Evolutionary conservation across 1,284 basidiomycete species (phyloP).

Genomic region (Pascua sp.): DNA sequence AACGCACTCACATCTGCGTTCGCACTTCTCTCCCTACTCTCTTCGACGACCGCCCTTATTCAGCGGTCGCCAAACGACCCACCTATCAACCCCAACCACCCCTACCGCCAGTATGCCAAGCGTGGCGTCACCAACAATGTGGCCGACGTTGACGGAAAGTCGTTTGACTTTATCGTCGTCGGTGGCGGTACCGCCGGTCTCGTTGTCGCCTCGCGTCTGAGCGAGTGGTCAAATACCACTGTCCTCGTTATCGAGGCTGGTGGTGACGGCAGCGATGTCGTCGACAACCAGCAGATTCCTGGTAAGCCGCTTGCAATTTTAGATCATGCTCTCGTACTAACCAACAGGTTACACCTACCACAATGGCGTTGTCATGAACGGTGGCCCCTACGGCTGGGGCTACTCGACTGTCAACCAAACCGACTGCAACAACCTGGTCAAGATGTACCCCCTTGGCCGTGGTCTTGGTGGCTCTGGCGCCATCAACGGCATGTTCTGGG

Average conservation of each 20-base stretch:
- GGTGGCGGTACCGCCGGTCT: constrained; percentile 69
- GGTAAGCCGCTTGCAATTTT: constrained; percentile 36
- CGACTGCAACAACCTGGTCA: constrained; percentile 23
- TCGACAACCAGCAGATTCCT: constrained; percentile 49
- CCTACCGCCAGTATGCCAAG: constrained; percentile 26
- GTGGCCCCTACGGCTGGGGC: constrained; percentile 62
- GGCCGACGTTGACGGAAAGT: constrained; percentile 27
- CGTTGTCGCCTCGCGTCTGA: constrained; percentile 64
- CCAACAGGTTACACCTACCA: constrained; percentile 43
- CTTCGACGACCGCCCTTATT: neutral
- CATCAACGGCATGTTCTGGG: constrained; percentile 68
- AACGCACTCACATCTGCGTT: no score
- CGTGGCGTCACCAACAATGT: constrained; percentile 30
- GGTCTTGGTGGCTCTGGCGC: constrained; percentile 66
- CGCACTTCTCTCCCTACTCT: no score
- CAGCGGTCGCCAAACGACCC: neutral
- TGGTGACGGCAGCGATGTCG: constrained; percentile 57
- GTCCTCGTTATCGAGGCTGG: constrained; percentile 73
- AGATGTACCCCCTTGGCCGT: constrained; percentile 61
- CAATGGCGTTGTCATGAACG: constrained; percentile 32
- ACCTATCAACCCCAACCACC: constrained; percentile 27
- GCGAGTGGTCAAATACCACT: constrained; percentile 62
- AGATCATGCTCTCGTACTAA: constrained; percentile 15
- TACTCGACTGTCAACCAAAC: constrained; percentile 55
- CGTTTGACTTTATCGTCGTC: constrained; percentile 49